Base-by-base conservation (phyloP, 176 grass and related monocot species). In the Urochloa ruziziensis region DNA sequence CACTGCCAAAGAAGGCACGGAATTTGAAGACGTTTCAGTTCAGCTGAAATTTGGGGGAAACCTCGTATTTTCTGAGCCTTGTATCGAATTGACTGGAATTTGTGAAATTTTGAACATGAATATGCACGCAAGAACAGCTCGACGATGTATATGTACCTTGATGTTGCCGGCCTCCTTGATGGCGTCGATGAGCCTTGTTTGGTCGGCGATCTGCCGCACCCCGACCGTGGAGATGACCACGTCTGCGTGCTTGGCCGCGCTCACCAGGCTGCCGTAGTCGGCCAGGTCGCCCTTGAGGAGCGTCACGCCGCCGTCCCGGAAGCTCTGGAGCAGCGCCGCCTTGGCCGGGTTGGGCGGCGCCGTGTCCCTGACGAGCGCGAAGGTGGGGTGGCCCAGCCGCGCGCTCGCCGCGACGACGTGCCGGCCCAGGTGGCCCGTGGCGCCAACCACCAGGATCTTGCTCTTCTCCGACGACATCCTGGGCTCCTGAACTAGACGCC, bases 371-470 rank as follows among this genome's bases (percentile, higher is more conserved):
- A 94, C 83, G 2, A 94, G 86, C 6, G 69, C 86, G 11, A 67
- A 39, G 40, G 89, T 94, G 5, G 78, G 86, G 85, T 94, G 82
- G 44, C 89, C 89, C 10, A 86, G 72, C 35, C 73, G 78, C 18
- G 82, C 89, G 84, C 92, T 94, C 18, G 83, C 92, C 11, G 12
- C 34, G 9, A 94, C 79, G 7, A 94, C 58, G 89, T 83, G 87
- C 62, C 47, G 66, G 42, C 92, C 88, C 44, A 94, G 80, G 82
- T 81, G 86, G 2, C 92, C 88, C 7, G 92, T 94, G 24, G 43
- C 42, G 73, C 91, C 88, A 14, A 91, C 78, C 72, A 94, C 87
- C 78, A 94, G 76, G 74, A 94, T 94, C 77, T 60, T 88, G 77
- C 78, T 86, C 85, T 83, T 93, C 29, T 71, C 75, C 61, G 86